A percentile compares a stretch with the other conserved stretches of the same genome.
Conservation (phyloP, 495 filamentous ascomycete species). For the Xylaria sp. region DNA sequence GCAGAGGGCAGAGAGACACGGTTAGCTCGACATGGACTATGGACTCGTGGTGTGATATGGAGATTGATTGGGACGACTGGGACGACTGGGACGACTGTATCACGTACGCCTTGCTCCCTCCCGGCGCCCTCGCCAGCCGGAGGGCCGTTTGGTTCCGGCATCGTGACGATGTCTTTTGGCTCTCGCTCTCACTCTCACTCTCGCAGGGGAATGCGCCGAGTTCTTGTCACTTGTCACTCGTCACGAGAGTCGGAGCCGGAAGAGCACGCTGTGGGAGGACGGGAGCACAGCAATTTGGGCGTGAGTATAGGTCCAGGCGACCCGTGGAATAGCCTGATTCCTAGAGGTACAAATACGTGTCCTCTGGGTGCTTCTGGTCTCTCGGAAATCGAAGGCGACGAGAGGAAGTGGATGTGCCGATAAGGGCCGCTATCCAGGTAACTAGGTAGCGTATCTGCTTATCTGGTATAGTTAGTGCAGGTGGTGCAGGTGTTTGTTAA, state of each 20-base stretch:
- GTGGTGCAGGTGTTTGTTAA: no score
- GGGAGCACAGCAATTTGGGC: not conserved
- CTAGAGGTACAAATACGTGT: constrained; percentile 4
- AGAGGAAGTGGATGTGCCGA: constrained; percentile 2
- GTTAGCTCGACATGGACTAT: constrained; percentile 38
- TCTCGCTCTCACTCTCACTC: no score
- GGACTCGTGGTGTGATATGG: constrained; percentile 1
- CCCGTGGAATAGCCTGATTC: not conserved
- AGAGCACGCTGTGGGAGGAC: not conserved
- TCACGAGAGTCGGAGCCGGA: not conserved
- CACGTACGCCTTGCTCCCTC: constrained; percentile 49
- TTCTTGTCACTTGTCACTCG: constrained; percentile 16
- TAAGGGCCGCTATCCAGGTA: not conserved
- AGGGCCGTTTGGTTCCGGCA: constrained; percentile 47
- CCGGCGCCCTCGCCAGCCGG: constrained; percentile 39
- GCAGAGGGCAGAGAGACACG: not conserved
- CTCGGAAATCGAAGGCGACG: constrained; percentile 2
- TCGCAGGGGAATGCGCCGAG: constrained; percentile 1
- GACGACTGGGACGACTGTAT: not conserved
- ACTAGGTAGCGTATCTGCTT: not conserved
- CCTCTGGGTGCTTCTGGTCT: not conserved
- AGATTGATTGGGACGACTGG: no score
- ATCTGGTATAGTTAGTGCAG: no score
- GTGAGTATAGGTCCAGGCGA: not conserved
- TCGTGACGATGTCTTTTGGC: constrained; percentile 33